Conservation (phyloP, 1,284 basidiomycete species). For the Papiliotrema laurentii region DNA sequence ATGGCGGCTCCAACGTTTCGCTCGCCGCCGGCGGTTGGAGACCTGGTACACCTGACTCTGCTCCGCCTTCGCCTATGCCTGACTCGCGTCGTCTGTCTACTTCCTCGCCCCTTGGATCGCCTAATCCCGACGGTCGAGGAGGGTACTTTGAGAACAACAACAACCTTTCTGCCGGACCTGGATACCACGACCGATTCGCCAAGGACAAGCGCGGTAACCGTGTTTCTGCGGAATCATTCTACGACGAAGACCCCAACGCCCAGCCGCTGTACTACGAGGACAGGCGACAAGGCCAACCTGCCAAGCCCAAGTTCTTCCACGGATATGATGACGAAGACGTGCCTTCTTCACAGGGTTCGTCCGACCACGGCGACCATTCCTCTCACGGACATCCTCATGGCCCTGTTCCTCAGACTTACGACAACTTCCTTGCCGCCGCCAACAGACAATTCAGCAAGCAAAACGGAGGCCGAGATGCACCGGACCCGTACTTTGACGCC, state of each 20-base stretch:
- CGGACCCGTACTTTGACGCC: constrained; percentile 72
- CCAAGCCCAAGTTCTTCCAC: constrained; percentile 52
- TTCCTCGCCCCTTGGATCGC: constrained; percentile 17
- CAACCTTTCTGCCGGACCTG: constrained; percentile 24
- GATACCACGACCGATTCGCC: constrained; percentile 44
- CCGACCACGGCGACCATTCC: constrained; percentile 41
- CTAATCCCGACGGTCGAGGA: constrained; percentile 5
- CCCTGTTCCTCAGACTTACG: constrained; percentile 54
- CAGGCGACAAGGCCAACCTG: constrained; percentile 21
- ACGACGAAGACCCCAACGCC: constrained; percentile 46
- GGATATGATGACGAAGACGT: constrained; percentile 57
- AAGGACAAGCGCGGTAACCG: constrained; percentile 31
- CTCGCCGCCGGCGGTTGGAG: constrained; percentile 51
- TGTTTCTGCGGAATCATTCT: constrained; percentile 46
- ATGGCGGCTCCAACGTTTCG: constrained; percentile 31
- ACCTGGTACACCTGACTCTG: constrained; percentile 39
- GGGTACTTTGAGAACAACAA: constrained; percentile 31
- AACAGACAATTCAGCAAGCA: constrained; percentile 76
- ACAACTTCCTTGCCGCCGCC: constrained; percentile 75
- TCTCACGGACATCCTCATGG: constrained; percentile 31
- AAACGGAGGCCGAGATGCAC: constrained; percentile 59
- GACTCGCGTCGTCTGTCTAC: constrained; percentile 15
- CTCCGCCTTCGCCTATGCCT: constrained; percentile 32
- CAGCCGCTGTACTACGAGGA: constrained; percentile 37
- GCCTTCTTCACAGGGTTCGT: constrained; percentile 45